A percentile compares a stretch with the other conserved stretches of the same genome.
Conservation (phyloP, 805 yeast genomes). For the Candida ponderosae region DNA sequence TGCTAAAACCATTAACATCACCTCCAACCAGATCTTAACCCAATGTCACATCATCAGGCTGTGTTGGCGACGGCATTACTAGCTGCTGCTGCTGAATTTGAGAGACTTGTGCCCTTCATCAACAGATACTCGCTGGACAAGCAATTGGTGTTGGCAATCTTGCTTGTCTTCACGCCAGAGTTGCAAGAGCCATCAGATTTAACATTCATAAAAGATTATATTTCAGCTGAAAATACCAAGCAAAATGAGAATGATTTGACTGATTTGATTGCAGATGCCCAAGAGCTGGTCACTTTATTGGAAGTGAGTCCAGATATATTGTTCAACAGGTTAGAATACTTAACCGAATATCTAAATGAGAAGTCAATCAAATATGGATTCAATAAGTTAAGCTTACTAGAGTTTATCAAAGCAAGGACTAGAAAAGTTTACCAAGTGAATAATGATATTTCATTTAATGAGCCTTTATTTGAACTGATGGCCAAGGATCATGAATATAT, state of each 20-base stretch:
- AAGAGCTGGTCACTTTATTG: neutral
- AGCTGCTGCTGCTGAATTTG: neutral
- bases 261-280: neutral
- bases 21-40: too few species aligned
- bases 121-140: neutral
- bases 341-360: neutral
- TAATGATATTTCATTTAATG: conserved; percentile 7
- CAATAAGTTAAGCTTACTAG: neutral
- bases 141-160: neutral
- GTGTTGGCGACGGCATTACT: neutral
- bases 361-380: neutral
- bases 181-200: neutral
- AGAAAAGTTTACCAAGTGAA: conserved; percentile 1
- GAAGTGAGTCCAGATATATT: neutral
- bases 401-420: conserved; percentile 6
- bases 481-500: conserved; percentile 4
- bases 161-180: neutral
- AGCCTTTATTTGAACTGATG: conserved; percentile 15
- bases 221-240: neutral
- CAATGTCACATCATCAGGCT: neutral
- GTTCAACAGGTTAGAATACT: neutral
- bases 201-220: neutral
- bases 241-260: neutral
- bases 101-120: neutral
- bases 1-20: too few species aligned